A percentile compares a stretch with the other conserved stretches of the same genome.
phyloP scores from a whole-genome alignment of 202 grass and related monocot genomes.

The Eragrostis tef region DNA sequence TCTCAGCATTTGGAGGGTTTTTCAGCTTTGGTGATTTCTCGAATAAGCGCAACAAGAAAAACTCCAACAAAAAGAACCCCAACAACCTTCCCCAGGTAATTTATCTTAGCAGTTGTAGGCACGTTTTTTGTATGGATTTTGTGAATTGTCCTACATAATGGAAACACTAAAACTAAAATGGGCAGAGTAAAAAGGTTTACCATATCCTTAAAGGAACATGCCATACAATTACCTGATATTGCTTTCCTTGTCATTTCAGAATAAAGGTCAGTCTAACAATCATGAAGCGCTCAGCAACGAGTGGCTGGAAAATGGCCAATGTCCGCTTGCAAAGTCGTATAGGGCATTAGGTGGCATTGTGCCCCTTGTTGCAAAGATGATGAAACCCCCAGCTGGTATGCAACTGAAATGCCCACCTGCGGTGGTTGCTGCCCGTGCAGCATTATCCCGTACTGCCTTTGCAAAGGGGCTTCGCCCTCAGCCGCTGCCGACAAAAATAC shows the following conservation, averaged over 20 bases:
- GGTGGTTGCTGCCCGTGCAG: slow-evolving; percentile 80
- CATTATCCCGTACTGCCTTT: slow-evolving; percentile 65
- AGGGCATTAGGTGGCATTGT: slow-evolving; percentile 76
- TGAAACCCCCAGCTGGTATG: slow-evolving; percentile 72
- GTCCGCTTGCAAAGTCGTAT: slow-evolving; percentile 89
- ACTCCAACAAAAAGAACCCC: slow-evolving; percentile 62
- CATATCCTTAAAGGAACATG: neutral
- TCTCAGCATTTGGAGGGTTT: slow-evolving; percentile 81
- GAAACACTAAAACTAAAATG: neutral
- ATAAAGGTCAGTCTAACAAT: slow-evolving; percentile 52
- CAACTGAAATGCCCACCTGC: slow-evolving; percentile 82
- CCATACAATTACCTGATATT: slow-evolving; percentile 38
- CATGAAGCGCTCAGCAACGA: slow-evolving; percentile 88
- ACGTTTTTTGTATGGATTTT: neutral
- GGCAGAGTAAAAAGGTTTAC: neutral
- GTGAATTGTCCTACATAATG: neutral
- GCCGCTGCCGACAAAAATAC: slow-evolving; percentile 73
- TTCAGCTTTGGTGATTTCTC: slow-evolving; percentile 76
- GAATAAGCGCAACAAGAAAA: slow-evolving; percentile 66
- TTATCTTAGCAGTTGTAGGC: slow-evolving; percentile 9
- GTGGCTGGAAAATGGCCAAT: slow-evolving; percentile 91
- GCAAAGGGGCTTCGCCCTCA: slow-evolving; percentile 88
- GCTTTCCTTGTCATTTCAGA: slow-evolving; percentile 59
- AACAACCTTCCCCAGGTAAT: slow-evolving; percentile 63
- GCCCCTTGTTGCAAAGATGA: slow-evolving; percentile 78